Percentiles rank a stretch among this genome's conserved stretches.
These are phyloP conservation scores for Syncephalastrum monosporum DNA, from an alignment of 371 early-diverging fungal genomes.

Conservation along the genomic window DNA sequence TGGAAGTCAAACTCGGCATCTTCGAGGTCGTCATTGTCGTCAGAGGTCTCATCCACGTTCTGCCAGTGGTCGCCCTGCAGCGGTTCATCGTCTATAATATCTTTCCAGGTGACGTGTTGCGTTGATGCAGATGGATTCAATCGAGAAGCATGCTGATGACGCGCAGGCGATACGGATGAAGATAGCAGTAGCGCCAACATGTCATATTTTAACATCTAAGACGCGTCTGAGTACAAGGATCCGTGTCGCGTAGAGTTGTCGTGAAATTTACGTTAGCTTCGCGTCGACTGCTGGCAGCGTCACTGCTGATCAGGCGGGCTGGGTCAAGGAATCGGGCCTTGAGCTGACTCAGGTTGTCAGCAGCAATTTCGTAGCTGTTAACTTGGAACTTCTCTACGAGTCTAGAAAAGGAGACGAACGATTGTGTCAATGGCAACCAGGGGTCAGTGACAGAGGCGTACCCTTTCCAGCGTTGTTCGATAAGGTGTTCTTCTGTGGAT, in stretches of 20 bases:
- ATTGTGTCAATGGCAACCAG: not conserved
- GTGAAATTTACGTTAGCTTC: too few species aligned
- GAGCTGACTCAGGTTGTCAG: conserved; percentile 1
- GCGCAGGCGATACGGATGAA: not conserved
- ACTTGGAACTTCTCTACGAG: conserved; percentile 20
- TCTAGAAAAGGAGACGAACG: not conserved
- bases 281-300: not conserved
- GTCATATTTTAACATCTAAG: conserved; percentile 13
- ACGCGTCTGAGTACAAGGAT: too few species aligned
- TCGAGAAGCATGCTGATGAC: not conserved
- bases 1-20: conserved; percentile 16
- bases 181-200: conserved; percentile 17
- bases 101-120: conserved; percentile 16
- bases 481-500: conserved; percentile 10
- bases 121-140: not conserved
- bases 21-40: conserved; percentile 14
- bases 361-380: conserved; percentile 13
- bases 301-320: not conserved
- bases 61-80: conserved; percentile 39
- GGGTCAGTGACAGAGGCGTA: not conserved
- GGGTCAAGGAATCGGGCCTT: conserved; percentile 9
- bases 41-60: conserved; percentile 14
- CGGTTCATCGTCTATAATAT: conserved; percentile 28
- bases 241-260: too few species aligned
- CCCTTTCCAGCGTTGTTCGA: conserved; percentile 16